Base-by-base conservation (phyloP, 805 yeast species). In the Torulaspora quercuum region DNA sequence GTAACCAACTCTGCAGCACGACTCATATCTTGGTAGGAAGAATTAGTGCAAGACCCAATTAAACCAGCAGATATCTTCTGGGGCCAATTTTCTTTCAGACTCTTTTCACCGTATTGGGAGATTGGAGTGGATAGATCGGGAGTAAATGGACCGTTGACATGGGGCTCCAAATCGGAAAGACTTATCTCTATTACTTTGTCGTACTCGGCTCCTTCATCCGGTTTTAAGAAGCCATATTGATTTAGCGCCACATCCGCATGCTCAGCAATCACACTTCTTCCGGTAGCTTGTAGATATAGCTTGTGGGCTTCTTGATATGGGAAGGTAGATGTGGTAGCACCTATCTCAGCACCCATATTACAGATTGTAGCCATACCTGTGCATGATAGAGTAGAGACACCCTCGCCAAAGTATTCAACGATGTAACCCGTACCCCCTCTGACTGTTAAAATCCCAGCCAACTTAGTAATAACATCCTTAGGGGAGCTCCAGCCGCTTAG, bases 281-380 rank as follows among this genome's bases (percentile, higher is more conserved):
- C 78, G 23, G 98, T 92, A 29, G 95, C 88, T 37, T 73, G 59
- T 60, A 92, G 73, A 68, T 87, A 92, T 45, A 85, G 73, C 53
- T 69, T 72, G 70, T 82, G 87, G 36, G 89, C 81, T 33, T 75
- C 77, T 55, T 82, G 88, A 76, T 80, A 90, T 46, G 98, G 98
- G 87, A 92, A 92, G 39, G 86, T 78, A 15, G 97, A 90, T 28
- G 98, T 92, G 24, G 98, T 92, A 28, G 98, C 98, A 66, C 98
- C 98, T 41, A 92, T 88, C 69, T 92, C 98, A 37, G 98, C 98
- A 63, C 98, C 98, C 98, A 92, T 92, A 68, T 92, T 92, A 76
- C 97, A 90, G 64, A 92, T 90, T 44, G 98, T 92, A 45, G 95
- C 98, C 98, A 92, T 92, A 70, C 98, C 98, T 22, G 98, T 92